These are phyloP conservation scores for Kondoa malvinella DNA, from an alignment of 768 basidiomycete genomes.

Conservation along the genomic window DNA sequence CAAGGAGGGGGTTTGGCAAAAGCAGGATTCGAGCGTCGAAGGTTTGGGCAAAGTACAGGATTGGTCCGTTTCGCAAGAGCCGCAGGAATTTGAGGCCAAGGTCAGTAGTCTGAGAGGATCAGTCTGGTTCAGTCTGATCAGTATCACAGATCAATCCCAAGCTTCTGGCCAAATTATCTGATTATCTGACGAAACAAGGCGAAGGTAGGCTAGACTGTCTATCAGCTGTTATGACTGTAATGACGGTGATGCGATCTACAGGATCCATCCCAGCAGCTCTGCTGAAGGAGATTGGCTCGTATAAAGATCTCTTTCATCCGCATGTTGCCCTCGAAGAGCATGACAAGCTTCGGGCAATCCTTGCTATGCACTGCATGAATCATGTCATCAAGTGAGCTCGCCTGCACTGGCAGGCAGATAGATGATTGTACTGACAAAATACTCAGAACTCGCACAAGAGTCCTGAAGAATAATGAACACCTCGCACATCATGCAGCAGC, in stretches of 20 bases:
- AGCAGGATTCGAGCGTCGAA: not conserved
- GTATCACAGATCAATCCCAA: conserved; percentile 21
- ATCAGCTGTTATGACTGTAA: too few species aligned
- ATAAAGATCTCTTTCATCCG: conserved; percentile 62
- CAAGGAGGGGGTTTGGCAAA: conserved; percentile 1
- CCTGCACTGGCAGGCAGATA: not conserved
- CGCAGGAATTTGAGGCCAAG: not conserved
- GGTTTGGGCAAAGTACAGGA: not conserved
- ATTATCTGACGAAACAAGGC: not conserved
- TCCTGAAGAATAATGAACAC: conserved; percentile 87
- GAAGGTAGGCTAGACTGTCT: not conserved
- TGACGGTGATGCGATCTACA: too few species aligned
- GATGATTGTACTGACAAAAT: not conserved
- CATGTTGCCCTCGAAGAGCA: conserved; percentile 50
- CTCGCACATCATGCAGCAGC: conserved; percentile 51
- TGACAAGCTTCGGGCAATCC: conserved; percentile 47
- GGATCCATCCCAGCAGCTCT: conserved; percentile 1
- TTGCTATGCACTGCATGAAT: conserved; percentile 64
- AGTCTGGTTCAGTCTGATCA: not conserved
- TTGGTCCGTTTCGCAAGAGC: not conserved
- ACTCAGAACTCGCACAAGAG: conserved; percentile 63
- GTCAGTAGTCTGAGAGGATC: not conserved
- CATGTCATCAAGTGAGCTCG: conserved; percentile 64
- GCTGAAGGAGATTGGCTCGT: conserved; percentile 31
- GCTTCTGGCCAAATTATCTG: conserved; percentile 20